Conservation (phyloP, 1,284 basidiomycete genomes). For the Ustilago curta region DNA sequence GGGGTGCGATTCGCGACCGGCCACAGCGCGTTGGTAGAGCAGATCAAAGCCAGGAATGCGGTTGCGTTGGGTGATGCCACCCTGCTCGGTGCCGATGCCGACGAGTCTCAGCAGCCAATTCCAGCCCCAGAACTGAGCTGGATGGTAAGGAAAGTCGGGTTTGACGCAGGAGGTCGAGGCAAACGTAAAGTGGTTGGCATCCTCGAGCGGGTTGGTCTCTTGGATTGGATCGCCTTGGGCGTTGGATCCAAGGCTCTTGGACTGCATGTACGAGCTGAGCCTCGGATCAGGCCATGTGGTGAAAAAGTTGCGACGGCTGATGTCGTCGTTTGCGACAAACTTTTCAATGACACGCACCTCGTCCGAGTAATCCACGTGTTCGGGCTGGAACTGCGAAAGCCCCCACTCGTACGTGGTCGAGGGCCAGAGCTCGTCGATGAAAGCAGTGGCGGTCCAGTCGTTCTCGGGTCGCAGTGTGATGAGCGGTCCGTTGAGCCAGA, state of each 20-base stretch:
- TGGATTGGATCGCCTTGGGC: conserved; percentile 12
- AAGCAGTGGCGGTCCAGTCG: conserved; percentile 78
- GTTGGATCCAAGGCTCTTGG: conserved; percentile 29
- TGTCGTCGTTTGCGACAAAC: conserved; percentile 42
- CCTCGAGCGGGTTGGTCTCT: conserved; percentile 58
- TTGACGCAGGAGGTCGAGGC: conserved; percentile 67
- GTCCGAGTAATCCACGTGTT: conserved; percentile 39
- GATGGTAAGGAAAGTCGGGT: conserved; percentile 68
- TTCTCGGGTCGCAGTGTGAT: conserved; percentile 68
- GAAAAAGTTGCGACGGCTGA: conserved; percentile 69
- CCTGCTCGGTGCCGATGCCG: conserved; percentile 55
- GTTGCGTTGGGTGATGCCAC: conserved; percentile 63
- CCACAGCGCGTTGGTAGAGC: conserved; percentile 71
- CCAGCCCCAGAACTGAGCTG: conserved; percentile 67
- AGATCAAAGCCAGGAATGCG: conserved; percentile 79
- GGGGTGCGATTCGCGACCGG: conserved; percentile 52
- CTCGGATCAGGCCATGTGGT: conserved; percentile 73
- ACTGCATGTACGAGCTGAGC: conserved; percentile 55
- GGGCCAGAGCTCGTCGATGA: conserved; percentile 77
- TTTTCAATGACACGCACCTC: conserved; percentile 51
- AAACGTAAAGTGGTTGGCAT: conserved; percentile 68
- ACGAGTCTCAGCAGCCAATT: conserved; percentile 58
- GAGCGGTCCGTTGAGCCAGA: conserved; percentile 67
- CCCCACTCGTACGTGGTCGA: conserved; percentile 80
- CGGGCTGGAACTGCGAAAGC: conserved; percentile 64